Evolutionary conservation across 2,329 filamentous ascomycete species (phyloP).

Genomic region (Pseudogymnoascus sp.): DNA sequence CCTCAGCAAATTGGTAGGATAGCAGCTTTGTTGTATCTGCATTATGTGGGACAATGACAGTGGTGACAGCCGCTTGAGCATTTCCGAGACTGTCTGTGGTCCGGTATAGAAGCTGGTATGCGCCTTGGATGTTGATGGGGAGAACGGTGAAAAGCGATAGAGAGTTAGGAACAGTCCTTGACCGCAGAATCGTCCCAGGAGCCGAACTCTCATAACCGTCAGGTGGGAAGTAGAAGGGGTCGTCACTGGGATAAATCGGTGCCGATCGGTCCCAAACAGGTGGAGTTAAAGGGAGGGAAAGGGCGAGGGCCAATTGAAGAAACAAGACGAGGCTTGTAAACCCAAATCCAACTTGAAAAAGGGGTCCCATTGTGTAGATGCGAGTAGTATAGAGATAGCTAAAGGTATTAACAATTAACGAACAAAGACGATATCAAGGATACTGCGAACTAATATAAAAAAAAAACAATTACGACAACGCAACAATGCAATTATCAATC

Average conservation of each 20-base stretch:
- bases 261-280: not conserved
- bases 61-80: slow-evolving; percentile 33
- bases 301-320: not conserved
- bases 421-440: not conserved
- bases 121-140: slow-evolving; percentile 7
- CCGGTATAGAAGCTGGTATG: slow-evolving; percentile 34
- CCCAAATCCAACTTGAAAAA: not conserved
- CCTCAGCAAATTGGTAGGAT: slow-evolving; percentile 36
- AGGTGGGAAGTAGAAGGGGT: slow-evolving; percentile 32
- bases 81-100: slow-evolving; percentile 32
- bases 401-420: not conserved
- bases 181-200: slow-evolving; percentile 30
- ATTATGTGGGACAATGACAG: slow-evolving; percentile 32
- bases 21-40: slow-evolving; percentile 28
- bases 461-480: not conserved
- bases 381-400: not conserved
- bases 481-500: not conserved
- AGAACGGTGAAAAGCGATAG: slow-evolving; percentile 20
- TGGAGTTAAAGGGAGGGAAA: not conserved
- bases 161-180: slow-evolving; percentile 24
- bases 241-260: slow-evolving; percentile 28
- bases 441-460: not conserved
- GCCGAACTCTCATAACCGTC: slow-evolving; percentile 20
- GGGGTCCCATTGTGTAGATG: not conserved
- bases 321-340: not conserved